Base-by-base conservation (phyloP, 129 eudicot genomes). In the Cynara cardunculus region DNA sequence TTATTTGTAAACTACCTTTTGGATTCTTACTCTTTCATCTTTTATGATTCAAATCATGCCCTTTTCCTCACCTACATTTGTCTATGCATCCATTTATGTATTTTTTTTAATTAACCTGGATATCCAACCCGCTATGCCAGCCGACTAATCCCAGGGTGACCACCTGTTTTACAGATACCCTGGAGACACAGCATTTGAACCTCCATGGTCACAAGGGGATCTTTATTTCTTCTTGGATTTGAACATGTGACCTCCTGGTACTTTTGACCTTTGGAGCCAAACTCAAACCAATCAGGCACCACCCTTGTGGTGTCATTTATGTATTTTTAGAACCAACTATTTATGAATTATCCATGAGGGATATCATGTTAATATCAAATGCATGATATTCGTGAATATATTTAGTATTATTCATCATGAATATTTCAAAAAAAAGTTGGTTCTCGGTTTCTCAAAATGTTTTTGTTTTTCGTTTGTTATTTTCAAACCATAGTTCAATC, bases 1-100 rank as follows among this genome's bases (percentile, higher is more conserved):
- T 75, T 81, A 73, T 81, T 68, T 75, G 74, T 82, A 82, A 49
- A 75, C 69, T 73, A 49, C 62, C 22, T 16, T 66, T 46, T 79
- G 75, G 78, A 35, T 81, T 71, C 64, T 70, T 73, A 37, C 26
- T n/a, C n/a, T n/a, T n/a, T n/a, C n/a, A n/a, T n/a, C n/a, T 80
- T n/a, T 25, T 62, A 32, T 72, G 66, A 49, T 49, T 16, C 7
- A 49, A 49, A 16, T 49, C 62, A 16, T 16, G 62, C 62, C 62
- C 62, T 49, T 49, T 18, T 49, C 19, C 59, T 44, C 59, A 2
- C 59, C 59, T 44, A 12, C 59, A 44, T n/a, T 44, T 44, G 16
- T 44, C 16, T 46, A 49, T 49, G 61, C 61, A 49, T 14, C 7
- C 21, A 49, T 49, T n/a, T n/a, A n/a, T n/a, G n/a, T n/a, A n/a